Percentiles rank a stretch among this genome's conserved stretches.
Evolutionary conservation across 441 rosid genomes (phyloP).

Genomic region (Jatropha multifida): DNA sequence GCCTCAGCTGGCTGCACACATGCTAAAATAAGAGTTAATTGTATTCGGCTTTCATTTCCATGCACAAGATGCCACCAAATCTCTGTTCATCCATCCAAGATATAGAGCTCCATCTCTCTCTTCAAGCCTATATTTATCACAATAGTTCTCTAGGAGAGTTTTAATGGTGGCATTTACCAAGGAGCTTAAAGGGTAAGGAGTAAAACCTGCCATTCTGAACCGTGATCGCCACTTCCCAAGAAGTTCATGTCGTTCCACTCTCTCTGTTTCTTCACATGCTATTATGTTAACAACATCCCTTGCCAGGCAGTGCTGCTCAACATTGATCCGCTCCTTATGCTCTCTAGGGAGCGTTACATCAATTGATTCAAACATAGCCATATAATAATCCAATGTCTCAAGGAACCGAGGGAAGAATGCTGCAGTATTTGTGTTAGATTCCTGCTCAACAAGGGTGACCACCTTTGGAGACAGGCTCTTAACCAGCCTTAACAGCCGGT

Average conservation of each 20-base stretch:
- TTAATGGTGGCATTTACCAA: constrained; percentile 67
- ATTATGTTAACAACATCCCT: constrained; percentile 83
- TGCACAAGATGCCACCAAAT: constrained; percentile 84
- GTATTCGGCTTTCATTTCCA: constrained; percentile 49
- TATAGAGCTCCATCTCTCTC: constrained; percentile 75
- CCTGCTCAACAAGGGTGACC: constrained; percentile 88
- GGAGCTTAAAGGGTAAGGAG: constrained; percentile 68
- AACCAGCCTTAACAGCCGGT: constrained; percentile 68
- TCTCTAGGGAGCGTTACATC: constrained; percentile 68
- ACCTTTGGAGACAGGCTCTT: constrained; percentile 74
- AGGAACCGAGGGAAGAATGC: constrained; percentile 77
- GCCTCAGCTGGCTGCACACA: constrained; percentile 4
- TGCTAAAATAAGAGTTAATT: neutral
- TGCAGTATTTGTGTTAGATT: constrained; percentile 87
- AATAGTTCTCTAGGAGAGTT: constrained; percentile 57
- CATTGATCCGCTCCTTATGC: constrained; percentile 70
- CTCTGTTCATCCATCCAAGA: constrained; percentile 86
- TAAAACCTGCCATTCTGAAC: constrained; percentile 76
- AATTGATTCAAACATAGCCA: constrained; percentile 87
- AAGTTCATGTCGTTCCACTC: constrained; percentile 83
- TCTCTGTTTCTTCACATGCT: constrained; percentile 83
- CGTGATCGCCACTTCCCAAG: constrained; percentile 80
- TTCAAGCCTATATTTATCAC: constrained; percentile 62
- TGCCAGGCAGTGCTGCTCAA: constrained; percentile 89
- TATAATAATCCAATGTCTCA: constrained; percentile 70